Base-by-base conservation (phyloP, 257 asterid genomes). In the Echium plantagineum region DNA sequence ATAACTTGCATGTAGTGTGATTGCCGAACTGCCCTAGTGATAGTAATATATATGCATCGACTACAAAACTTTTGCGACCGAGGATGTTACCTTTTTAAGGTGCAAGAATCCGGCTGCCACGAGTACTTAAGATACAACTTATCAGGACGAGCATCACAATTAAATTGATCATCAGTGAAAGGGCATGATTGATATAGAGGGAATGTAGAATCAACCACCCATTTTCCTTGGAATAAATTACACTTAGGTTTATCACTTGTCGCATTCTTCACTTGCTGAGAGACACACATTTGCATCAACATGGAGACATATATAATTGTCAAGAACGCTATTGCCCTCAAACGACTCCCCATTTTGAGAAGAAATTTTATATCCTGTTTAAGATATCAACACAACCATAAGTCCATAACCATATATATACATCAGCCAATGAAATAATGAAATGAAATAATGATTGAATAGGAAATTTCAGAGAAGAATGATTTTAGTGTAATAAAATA, bases 121-220 rank as follows among this genome's bases (percentile, higher is more conserved):
- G 77, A 46, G 55, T 79, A 84, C 62, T 76, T 63, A 48, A 79
- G 83, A 60, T 77, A 84, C 2, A 30, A 20, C 18, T 75, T 74
- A 19, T 84, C 89, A 0, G 81, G 83, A 8, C 94, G 84, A 0
- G 86, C 86, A 54, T 53, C 75, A 63, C 94, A 84, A 59, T 81
- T 77, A 21, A 81, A 84, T 56, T 70, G 76, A 17, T 81, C 63
- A 47, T 75, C 74, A 0, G 75, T 42, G 63, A 63, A 77, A 5
- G 94, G 86, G 67, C 89, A 81, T 3, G 85, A 75, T 21, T 79
- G 80, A 52, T 84, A 84, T 2, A 69, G 63, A 2, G 83, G 86
- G 38, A 60, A 52, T 2, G 65, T 72, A 8, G 74, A 5, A 60
- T 84, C 72, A 18, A 51, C 57, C 9, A 68, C 71, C 94, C 94